These are phyloP conservation scores for Senna siamea DNA, from an alignment of 306 rosid species.

Conservation along the genomic window DNA sequence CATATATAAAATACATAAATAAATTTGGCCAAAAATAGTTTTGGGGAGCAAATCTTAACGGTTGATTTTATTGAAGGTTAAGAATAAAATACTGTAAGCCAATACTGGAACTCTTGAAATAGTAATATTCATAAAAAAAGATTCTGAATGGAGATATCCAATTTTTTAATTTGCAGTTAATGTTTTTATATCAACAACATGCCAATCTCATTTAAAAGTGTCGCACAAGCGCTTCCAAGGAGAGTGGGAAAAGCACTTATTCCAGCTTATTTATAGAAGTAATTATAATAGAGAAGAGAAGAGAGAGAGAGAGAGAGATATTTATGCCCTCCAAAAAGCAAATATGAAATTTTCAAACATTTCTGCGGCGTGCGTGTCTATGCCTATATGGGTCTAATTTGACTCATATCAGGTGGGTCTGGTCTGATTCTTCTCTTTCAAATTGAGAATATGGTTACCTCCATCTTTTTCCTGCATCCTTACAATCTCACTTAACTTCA, in stretches of 20 bases:
- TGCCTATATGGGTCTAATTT: constrained; percentile 1
- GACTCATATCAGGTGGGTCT: constrained; percentile 27
- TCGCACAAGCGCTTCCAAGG: neutral
- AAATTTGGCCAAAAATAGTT: no score
- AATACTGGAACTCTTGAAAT: no score
- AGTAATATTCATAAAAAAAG: no score
- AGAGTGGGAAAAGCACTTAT: constrained; percentile 17
- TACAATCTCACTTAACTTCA: constrained; percentile 5
- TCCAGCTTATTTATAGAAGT: neutral
- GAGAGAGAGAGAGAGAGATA: no score
- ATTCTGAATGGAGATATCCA: no score
- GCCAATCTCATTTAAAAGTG: neutral
- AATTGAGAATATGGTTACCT: neutral
- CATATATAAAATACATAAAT: no score
- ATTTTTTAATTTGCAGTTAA: neutral
- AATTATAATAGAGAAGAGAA: neutral
- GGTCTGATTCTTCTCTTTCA: constrained; percentile 12
- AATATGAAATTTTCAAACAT: constrained; percentile 8
- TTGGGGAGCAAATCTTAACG: no score
- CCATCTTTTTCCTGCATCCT: neutral
- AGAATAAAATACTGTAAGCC: no score
- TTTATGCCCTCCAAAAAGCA: neutral
- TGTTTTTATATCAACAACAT: neutral
- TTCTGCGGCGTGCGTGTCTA: neutral
- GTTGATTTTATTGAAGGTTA: no score